Conservation (phyloP, 768 basidiomycete genomes). For the Suillus luteus region DNA sequence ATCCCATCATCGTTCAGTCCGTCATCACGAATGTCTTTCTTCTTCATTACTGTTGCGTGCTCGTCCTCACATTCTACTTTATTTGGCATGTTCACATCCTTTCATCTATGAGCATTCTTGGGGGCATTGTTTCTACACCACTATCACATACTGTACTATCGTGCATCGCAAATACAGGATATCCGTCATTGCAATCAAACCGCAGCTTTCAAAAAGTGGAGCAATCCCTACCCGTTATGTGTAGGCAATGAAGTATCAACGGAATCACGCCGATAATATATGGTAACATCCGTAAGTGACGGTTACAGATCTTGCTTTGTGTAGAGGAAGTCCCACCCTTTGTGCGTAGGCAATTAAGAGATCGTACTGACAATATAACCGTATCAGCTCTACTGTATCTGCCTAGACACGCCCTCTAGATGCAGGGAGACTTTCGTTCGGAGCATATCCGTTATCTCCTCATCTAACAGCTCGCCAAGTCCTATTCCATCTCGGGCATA, state of each 20-base stretch:
- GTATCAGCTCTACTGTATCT: constrained; percentile 17
- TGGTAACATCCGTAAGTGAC: background rate
- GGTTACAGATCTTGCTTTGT: constrained; percentile 15
- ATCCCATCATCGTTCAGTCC: constrained; percentile 2
- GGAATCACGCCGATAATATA: background rate
- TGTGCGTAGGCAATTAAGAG: background rate
- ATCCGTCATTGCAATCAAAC: background rate
- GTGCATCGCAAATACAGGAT: background rate
- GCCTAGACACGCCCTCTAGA: constrained; percentile 30
- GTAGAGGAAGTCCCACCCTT: background rate
- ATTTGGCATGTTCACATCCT: constrained; percentile 1
- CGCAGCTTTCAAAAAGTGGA: background rate
- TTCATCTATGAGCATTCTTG: background rate
- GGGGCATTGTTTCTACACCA: constrained; percentile 1
- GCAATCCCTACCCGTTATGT: background rate
- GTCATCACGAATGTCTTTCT: background rate
- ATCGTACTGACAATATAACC: background rate
- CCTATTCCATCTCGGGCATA: constrained; percentile 69
- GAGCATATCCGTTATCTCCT: constrained; percentile 59
- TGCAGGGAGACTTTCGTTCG: constrained; percentile 36
- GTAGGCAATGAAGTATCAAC: background rate
- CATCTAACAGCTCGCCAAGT: constrained; percentile 63
- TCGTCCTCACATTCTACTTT: background rate
- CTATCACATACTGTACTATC: constrained; percentile 5
- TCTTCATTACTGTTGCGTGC: background rate